Base-by-base conservation (phyloP, 2,329 filamentous ascomycete species). In the Setomelanomma holmii region DNA sequence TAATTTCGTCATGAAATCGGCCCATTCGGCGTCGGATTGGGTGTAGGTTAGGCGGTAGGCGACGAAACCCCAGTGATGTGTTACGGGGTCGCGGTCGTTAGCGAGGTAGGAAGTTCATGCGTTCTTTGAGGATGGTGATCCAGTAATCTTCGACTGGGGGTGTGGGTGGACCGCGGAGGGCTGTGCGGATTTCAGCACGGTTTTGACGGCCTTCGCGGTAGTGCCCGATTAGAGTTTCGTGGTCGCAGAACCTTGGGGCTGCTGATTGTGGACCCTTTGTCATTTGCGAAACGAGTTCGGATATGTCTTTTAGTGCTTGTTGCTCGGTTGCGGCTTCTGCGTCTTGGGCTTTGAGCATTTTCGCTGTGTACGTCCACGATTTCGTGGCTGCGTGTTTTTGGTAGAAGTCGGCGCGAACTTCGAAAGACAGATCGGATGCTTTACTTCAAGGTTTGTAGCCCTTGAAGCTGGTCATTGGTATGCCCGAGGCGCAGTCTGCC, bases 21-120 rank as follows among this genome's bases (percentile, higher is more conserved):
- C 33, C 63, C 63, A 66, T 49, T 66, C 55, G 11, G 51, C 48
- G 12, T 59, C 46, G 0, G 44, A 60, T 20, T 64, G 45, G 4
- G 43, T 30, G 36, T 66, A 64, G 1, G 61, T 63, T 3, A 66
- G 44, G 10, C 61, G 53, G 39, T 66, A 66, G 33, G 47, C 54
- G 0, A 61, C 60, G 21, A 61, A 66, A 2, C 61, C 63, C 57
- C 60, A 66, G 8, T 34, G 50, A 4, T 59, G 51, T 3, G 33
- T 45, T 11, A 50, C 35, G 3, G 34, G 48, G 4, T 49, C 36
- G 3, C 45, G 45, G 1, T 49, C 53, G 39, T 60, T 43, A 6
- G 40, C 23, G 54, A 59, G 10, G 8, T 55, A 59, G 10, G 8
- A 53, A 62, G 1, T 55, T 40, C 40, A 60, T 59, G 7, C 58